Conservation (phyloP, 2,329 filamentous ascomycete species). For the Chaetomium sp. region DNA sequence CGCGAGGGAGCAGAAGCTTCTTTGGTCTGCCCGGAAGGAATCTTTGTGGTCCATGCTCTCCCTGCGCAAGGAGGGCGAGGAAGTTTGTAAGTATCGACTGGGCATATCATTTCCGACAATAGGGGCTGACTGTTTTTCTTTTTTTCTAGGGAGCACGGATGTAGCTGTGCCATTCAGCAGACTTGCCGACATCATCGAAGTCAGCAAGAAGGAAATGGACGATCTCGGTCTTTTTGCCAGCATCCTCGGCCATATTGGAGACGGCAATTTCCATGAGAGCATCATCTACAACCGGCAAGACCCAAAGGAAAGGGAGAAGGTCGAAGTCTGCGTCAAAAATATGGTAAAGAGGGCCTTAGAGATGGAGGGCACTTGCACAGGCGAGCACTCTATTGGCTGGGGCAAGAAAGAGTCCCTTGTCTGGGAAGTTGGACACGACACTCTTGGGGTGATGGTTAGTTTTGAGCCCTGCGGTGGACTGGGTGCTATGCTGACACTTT, state of each 20-base stretch:
- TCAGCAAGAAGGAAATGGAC: conserved; percentile 85
- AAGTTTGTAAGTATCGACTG: conserved; percentile 57
- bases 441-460: conserved; percentile 67
- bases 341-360: conserved; percentile 88
- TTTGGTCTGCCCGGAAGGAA: conserved; percentile 79
- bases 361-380: conserved; percentile 91
- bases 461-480: not conserved
- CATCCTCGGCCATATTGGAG: conserved; percentile 83
- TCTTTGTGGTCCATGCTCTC: conserved; percentile 79
- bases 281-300: conserved; percentile 78
- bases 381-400: conserved; percentile 79
- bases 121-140: not conserved
- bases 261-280: conserved; percentile 90
- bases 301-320: conserved; percentile 63
- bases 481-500: not conserved
- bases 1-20: conserved; percentile 61
- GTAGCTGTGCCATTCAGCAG: conserved; percentile 75
- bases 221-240: conserved; percentile 79
- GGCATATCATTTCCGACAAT: not conserved
- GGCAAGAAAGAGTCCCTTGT: conserved; percentile 77
- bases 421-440: conserved; percentile 73
- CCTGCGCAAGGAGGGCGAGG: conserved; percentile 57
- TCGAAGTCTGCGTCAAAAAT: conserved; percentile 75
- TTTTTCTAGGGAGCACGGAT: conserved; percentile 62
- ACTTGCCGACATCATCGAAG: conserved; percentile 68